Percentiles rank a stretch among this genome's conserved stretches.
phyloP scores from a whole-genome alignment of 2,329 filamentous ascomycete genomes.

The Verticillium albo-atrum region DNA sequence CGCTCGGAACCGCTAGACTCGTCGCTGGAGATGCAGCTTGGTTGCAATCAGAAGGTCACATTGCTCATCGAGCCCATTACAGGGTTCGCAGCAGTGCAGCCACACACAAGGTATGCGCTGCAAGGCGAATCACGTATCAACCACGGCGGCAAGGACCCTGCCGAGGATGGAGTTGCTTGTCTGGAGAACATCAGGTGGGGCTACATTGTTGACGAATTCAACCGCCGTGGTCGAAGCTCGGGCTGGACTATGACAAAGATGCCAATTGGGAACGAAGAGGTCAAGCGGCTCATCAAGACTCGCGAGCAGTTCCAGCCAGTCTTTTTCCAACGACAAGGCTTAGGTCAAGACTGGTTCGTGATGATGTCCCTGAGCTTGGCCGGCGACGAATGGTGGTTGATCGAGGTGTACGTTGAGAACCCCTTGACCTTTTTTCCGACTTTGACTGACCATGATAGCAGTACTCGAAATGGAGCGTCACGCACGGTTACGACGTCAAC shows the following conservation, averaged over 20 bases:
- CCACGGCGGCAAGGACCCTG: conserved; percentile 44
- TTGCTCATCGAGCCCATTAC: conserved; percentile 73
- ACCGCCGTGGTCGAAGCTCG: conserved; percentile 53
- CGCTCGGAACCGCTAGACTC: conserved; percentile 62
- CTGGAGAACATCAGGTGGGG: conserved; percentile 60
- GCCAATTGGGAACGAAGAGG: conserved; percentile 47
- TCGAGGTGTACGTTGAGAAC: conserved; percentile 51
- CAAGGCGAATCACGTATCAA: conserved; percentile 65
- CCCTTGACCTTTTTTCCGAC: neutral
- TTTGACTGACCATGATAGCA: conserved; percentile 10
- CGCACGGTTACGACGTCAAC: conserved; percentile 15
- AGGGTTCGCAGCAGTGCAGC: conserved; percentile 68
- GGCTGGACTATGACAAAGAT: conserved; percentile 57
- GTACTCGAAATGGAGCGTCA: conserved; percentile 19
- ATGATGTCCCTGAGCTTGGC: conserved; percentile 65
- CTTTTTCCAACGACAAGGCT: conserved; percentile 69
- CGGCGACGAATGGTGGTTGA: conserved; percentile 76
- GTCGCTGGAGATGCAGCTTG: conserved; percentile 64
- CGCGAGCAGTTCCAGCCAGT: conserved; percentile 59
- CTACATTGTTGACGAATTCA: conserved; percentile 58
- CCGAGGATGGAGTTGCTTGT: conserved; percentile 50
- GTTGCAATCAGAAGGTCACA: conserved; percentile 53
- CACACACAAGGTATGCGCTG: conserved; percentile 51
- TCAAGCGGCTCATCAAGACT: conserved; percentile 58
- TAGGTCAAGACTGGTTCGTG: conserved; percentile 69